phyloP scores from a whole-genome alignment of 2,329 filamentous ascomycete genomes.

The Penicillium expansum region DNA sequence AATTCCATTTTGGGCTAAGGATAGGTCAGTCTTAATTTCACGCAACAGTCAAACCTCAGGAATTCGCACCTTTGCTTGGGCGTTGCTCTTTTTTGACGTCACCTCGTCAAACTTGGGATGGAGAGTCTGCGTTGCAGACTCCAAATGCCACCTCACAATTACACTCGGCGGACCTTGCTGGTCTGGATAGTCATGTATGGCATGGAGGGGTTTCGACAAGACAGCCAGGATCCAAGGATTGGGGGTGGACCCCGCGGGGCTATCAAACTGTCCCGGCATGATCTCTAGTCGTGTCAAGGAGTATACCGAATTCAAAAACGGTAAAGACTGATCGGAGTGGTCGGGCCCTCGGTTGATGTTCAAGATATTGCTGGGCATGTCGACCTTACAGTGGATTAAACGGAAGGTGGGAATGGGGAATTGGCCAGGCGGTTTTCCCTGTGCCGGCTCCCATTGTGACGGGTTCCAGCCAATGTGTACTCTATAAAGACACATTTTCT shows the following conservation, averaged over 20 bases:
- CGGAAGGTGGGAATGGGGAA: conserved; percentile 40
- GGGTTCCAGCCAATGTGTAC: conserved; percentile 72
- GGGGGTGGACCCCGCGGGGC: conserved; percentile 53
- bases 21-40: conserved; percentile 16
- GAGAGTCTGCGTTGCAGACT: conserved; percentile 62
- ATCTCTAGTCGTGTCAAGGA: conserved; percentile 73
- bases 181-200: conserved; percentile 54
- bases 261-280: conserved; percentile 64
- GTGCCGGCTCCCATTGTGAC: conserved; percentile 53
- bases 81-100: conserved; percentile 61
- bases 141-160: conserved; percentile 78
- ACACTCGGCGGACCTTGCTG: conserved; percentile 68
- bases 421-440: conserved; percentile 30
- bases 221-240: conserved; percentile 68
- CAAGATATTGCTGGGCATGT: conserved; percentile 34
- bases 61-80: conserved; percentile 36
- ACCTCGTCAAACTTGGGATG: conserved; percentile 78
- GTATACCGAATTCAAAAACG: conserved; percentile 43
- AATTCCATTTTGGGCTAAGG: conserved; percentile 51
- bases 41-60: background rate
- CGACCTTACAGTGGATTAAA: conserved; percentile 38
- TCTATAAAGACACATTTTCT: conserved; percentile 71
- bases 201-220: conserved; percentile 60
- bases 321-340: conserved; percentile 23
- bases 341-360: conserved; percentile 24